Evolutionary conservation across 129 eudicot species (phyloP).

Genomic region (Chrysanthemum makinoi): DNA sequence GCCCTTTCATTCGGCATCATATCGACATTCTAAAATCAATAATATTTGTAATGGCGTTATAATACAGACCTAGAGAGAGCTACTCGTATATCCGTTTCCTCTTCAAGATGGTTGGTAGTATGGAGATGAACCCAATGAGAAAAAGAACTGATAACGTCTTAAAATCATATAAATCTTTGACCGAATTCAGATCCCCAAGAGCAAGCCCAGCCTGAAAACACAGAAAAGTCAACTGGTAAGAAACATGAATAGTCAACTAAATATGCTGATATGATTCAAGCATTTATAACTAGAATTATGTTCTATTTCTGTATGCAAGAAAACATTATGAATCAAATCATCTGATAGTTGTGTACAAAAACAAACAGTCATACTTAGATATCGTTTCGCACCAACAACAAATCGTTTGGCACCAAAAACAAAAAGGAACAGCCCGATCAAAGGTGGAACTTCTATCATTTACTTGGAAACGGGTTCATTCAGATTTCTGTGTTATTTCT

Average conservation of each 20-base stretch:
- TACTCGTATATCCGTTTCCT: constrained; percentile 77
- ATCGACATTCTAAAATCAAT: too few relatives aligned
- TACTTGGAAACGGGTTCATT: too few relatives aligned
- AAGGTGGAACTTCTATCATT: too few relatives aligned
- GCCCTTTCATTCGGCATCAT: too few relatives aligned
- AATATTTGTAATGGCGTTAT: too few relatives aligned
- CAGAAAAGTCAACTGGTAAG: background rate
- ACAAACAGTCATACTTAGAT: too few relatives aligned
- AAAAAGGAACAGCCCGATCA: too few relatives aligned
- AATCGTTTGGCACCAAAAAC: too few relatives aligned
- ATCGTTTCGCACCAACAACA: too few relatives aligned
- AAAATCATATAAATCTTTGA: constrained; percentile 83
- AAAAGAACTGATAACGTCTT: constrained; percentile 83
- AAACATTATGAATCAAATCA: background rate
- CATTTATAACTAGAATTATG: background rate
- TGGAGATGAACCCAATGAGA: constrained; percentile 64
- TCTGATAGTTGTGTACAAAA: too few relatives aligned
- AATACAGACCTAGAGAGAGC: too few relatives aligned
- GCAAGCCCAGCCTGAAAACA: constrained; percentile 85
- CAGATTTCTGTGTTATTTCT: too few relatives aligned
- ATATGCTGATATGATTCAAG: background rate
- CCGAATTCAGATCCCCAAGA: constrained; percentile 88
- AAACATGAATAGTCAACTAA: constrained; percentile 4
- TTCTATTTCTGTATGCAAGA: background rate
- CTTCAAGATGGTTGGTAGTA: constrained; percentile 82